Base-by-base conservation (phyloP, 352 stramenopile genomes). In the Phytophthora niederhauseri region DNA sequence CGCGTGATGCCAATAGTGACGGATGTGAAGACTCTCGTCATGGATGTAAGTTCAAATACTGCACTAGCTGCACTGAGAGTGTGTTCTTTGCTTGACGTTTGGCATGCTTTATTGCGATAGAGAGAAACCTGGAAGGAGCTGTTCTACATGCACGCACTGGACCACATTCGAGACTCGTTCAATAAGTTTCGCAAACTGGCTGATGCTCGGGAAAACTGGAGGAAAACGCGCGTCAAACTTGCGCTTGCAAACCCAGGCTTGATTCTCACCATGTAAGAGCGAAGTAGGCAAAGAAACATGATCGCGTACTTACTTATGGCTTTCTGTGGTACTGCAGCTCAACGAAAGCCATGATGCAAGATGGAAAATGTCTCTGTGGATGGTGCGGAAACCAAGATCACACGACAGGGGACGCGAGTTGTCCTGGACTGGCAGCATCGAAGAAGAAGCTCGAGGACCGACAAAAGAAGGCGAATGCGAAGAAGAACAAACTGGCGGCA, bases 281-380 rank as follows among this genome's bases (percentile, higher is more conserved):
- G 30, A 22, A 20, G 4, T 46, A 19, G 41, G 9, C 6, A 11
- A 28, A 38, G 7, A n/a, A 9, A 9, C 19, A 51, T 4, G 20
- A 41, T 9, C 6, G 30, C 30, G 30, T 56, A 52, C 31, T 58
- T 31, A 70, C 26, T 8, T 49, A 4, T 26, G 15, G 28, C 26
- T 22, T 51, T 51, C 8, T 51, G 45, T 26, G 45, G 55, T 30
- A 24, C 12, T 20, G 60, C 20, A 95, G 87, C 26, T 91, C 87
- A 0, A 94, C 87, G 6, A 91, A 89, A 49, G 77, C 78, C 22
- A 94, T 95, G 87, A 94, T 95, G 87, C 79, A 89, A 64, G 85
- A 95, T 43, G 87, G 82, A n/a, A 86, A 90, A 56, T 93, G 85
- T 36, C 78, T 92, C 38, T 95, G 87, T 46, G 82, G 82, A 9